Evolutionary conservation across 2,329 filamentous ascomycete genomes (phyloP), one percentile per base, ranked within the genome.

Genomic region (Fusarium denticulatum): DNA sequence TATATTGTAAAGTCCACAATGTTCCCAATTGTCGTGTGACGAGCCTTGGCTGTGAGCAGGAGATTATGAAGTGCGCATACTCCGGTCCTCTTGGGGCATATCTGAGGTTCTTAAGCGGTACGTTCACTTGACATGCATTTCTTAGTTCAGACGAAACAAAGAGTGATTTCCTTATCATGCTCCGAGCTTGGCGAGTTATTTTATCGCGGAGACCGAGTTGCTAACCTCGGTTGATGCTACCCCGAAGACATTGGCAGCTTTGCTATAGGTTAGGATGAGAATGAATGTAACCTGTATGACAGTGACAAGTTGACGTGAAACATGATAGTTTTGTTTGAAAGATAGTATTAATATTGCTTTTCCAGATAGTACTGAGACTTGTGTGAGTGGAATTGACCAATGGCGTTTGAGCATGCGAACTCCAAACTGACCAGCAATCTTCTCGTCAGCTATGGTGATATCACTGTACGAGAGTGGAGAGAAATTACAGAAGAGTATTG

Each of bases 1-100:
- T 76, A 72, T 67, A 77, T 67, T 72, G 69, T 64, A 68, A 73
- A 73, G 67, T 71, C 70, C 56, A 71, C 39, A 6, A 49, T 40
- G 32, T 28, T 37, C 40, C 24, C 11, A 22, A 15, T 24, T 18
- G 18, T 1, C 14, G 3, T 20, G 40, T 65, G 55, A 24, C 28
- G 37, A 40, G 37, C 3, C 20, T 36, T 6, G 7, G 34, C 40
- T 46, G 6, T 20, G 13, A 26, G 24, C 12, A 20, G 43, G 7
- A 26, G 16, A 12, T 14, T 10, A 14, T 26, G 18, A 45, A 26
- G 12, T 7, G 24, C 1, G 8, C 2, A 3, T 20, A 14, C 8
- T 20, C 4, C 24, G 16, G 1, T 13, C 5, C 9, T 13, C 11
- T 20, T 13, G 24, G 2, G 24, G 7, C 43, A 26, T 43, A 26